Base-by-base conservation (phyloP, 2,329 filamentous ascomycete species). In the Claviceps fusiformis region DNA sequence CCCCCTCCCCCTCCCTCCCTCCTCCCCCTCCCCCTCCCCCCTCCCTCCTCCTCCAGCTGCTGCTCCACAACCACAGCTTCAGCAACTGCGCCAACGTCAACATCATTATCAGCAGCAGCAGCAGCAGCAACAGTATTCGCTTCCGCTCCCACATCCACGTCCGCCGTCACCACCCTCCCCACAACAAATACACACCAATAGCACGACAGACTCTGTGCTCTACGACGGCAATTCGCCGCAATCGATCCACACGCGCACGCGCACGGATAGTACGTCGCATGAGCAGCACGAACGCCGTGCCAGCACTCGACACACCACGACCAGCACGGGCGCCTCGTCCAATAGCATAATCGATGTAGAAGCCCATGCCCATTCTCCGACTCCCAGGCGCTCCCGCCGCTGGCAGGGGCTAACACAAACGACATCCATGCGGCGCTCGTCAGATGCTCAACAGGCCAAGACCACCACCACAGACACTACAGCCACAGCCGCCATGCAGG, bases 181-280 rank as follows among this genome's bases (percentile, higher is more conserved):
- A n/a, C 51, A 43, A 17, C 29, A 27, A 24, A 33, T 31, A 31
- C 19, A 3, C 9, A n/a, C 17, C 8, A 48, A 13, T 15, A 48
- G 44, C 58, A 57, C 65, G 54, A 56, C 67, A 48, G 63, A 70
- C 5, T 56, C 70, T 19, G 17, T 29, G 31, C 69, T 70, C 13
- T 65, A 67, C 35, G 70, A 70, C 45, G 67, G 65, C 54, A 71
- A 70, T 60, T 60, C 59, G 13, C 61, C 64, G 15, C 62, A 59
- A 37, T 61, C 58, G 29, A 59, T 65, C 19, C 62, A 60, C 31
- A 56, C 58, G 8, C 60, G 60, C 31, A 55, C 58, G 8, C 60
- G 55, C n/a, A 64, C 66, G 10, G 68, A 68, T 24, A 54, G 58
- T 17, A 51, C 55, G 17, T 61, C 63, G n/a, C 57, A 59, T 13